Conservation (phyloP, 2,329 filamentous ascomycete genomes). For the Phialophora macrospora region DNA sequence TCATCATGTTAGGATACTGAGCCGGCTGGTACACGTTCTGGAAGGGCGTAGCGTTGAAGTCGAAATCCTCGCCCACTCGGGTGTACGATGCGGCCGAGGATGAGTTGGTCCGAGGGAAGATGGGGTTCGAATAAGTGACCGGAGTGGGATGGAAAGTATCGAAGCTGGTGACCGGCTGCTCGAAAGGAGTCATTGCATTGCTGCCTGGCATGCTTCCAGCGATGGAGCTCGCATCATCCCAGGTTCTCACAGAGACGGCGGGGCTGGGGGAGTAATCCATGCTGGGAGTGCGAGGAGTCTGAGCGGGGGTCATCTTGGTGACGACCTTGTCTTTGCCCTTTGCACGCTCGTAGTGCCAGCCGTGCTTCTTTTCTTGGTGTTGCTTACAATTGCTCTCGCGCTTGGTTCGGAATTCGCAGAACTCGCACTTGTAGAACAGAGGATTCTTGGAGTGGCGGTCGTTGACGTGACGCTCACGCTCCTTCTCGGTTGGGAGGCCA, state of each 20-base stretch:
- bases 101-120: slow-evolving; percentile 33
- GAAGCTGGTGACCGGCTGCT: slow-evolving; percentile 35
- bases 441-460: slow-evolving; percentile 89
- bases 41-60: slow-evolving; percentile 30
- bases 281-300: slow-evolving; percentile 64
- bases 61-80: slow-evolving; percentile 29
- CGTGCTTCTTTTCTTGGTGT: slow-evolving; percentile 97
- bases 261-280: slow-evolving; percentile 45
- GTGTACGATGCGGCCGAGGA: slow-evolving; percentile 24
- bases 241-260: slow-evolving; percentile 40
- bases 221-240: slow-evolving; percentile 35
- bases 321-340: slow-evolving; percentile 80
- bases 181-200: slow-evolving; percentile 34
- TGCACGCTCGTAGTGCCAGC: slow-evolving; percentile 86
- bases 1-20: slow-evolving; percentile 36
- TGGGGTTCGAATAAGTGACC: slow-evolving; percentile 34
- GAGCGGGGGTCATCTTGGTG: slow-evolving; percentile 52
- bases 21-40: slow-evolving; percentile 24
- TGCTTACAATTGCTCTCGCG: slow-evolving; percentile 97
- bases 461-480: slow-evolving; percentile 92
- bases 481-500: slow-evolving; percentile 97
- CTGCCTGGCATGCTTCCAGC: slow-evolving; percentile 33
- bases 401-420: slow-evolving; percentile 93
- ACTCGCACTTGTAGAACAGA: slow-evolving; percentile 81
- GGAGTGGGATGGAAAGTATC: slow-evolving; percentile 29